phyloP scores from a whole-genome alignment of 208 protist genomes.

The Crithidia mellificae region DNA sequence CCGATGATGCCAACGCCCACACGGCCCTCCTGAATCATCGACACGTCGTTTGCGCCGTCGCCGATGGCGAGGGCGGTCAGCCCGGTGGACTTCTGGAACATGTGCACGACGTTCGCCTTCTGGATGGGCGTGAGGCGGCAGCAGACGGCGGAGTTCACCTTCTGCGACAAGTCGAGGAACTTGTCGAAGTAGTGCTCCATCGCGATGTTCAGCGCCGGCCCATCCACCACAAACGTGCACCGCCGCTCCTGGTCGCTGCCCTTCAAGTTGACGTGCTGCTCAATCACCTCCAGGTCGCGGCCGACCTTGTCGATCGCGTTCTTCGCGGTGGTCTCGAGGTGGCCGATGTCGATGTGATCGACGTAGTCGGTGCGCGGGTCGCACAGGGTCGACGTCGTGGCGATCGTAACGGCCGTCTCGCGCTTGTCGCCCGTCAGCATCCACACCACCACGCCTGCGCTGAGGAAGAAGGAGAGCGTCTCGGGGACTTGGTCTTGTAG shows the following conservation, averaged over 20 bases:
- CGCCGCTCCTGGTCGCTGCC: slow-evolving; percentile 44
- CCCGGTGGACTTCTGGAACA: slow-evolving; percentile 88
- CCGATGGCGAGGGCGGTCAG: slow-evolving; percentile 95
- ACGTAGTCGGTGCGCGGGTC: slow-evolving; percentile 80
- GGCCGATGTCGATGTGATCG: slow-evolving; percentile 85
- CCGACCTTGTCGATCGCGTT: slow-evolving; percentile 61
- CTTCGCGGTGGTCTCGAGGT: slow-evolving; percentile 40
- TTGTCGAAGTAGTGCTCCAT: slow-evolving; percentile 74
- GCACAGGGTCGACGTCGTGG: slow-evolving; percentile 79
- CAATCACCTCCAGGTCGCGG: slow-evolving; percentile 58
- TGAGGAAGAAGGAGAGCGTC: slow-evolving; percentile 90
- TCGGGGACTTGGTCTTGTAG: slow-evolving; percentile 95
- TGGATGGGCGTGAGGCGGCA: slow-evolving; percentile 90
- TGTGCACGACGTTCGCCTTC: slow-evolving; percentile 89
- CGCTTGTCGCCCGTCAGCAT: slow-evolving; percentile 98
- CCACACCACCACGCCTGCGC: slow-evolving; percentile 95
- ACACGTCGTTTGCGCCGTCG: slow-evolving; percentile 98
- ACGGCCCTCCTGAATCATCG: slow-evolving; percentile 95
- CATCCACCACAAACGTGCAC: slow-evolving; percentile 84
- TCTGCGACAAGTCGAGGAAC: slow-evolving; percentile 77
- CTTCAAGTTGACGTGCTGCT: slow-evolving; percentile 57
- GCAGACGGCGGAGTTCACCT: slow-evolving; percentile 86
- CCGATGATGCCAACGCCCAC: slow-evolving; percentile 97
- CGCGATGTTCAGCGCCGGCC: slow-evolving; percentile 65
- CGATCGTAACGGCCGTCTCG: slow-evolving; percentile 93